These are phyloP conservation scores for Acanthamoeba triangularis DNA, from an alignment of 208 protist species.

Conservation along the genomic window DNA sequence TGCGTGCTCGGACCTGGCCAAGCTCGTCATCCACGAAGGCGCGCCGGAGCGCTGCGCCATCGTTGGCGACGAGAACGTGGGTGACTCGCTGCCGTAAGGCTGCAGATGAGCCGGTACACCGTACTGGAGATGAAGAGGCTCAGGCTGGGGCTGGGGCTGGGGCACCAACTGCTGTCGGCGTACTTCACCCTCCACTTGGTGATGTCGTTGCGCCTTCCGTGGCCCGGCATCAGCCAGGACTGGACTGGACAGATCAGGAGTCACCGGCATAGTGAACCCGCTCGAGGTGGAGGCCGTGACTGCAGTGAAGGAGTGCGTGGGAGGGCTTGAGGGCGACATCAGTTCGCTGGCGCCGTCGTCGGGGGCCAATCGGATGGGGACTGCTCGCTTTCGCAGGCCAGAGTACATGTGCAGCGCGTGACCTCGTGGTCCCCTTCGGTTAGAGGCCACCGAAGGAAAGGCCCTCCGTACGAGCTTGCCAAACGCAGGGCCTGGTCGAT, in stretches of 20 bases:
- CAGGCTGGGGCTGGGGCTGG: too few relatives aligned
- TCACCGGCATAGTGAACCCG: too few relatives aligned
- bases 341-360: not conserved
- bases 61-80: not conserved
- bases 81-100: not conserved
- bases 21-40: not conserved
- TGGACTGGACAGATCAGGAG: too few relatives aligned
- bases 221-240: too few relatives aligned
- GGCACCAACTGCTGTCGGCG: too few relatives aligned
- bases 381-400: not conserved
- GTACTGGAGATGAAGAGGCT: not conserved
- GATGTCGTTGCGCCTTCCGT: too few relatives aligned
- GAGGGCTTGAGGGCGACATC: not conserved
- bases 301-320: not conserved
- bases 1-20: not conserved
- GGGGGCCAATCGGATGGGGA: not conserved
- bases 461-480: constrained; percentile 20
- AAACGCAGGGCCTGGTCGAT: constrained; percentile 1
- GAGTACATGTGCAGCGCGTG: constrained; percentile 45
- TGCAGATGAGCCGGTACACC: too few relatives aligned
- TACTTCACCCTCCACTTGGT: too few relatives aligned
- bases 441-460: not conserved
- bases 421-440: not conserved
- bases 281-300: too few relatives aligned
- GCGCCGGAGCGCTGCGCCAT: not conserved